These are phyloP conservation scores for Globisporangium parvum DNA, from an alignment of 352 stramenopile species.

Conservation along the genomic window DNA sequence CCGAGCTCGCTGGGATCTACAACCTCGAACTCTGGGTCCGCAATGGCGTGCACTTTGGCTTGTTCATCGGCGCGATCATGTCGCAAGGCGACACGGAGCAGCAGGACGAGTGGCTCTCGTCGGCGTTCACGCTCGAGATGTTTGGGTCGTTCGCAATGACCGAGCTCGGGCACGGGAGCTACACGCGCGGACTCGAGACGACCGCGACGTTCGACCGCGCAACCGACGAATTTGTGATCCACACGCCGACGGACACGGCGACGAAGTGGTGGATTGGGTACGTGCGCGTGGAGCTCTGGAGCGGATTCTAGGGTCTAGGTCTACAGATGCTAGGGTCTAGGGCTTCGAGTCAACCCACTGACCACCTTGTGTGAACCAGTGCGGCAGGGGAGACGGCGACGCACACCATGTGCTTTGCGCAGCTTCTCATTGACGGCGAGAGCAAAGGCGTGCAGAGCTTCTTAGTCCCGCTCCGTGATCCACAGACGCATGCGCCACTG, in stretches of 20 bases:
- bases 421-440: conserved; percentile 74
- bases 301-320: too few species aligned
- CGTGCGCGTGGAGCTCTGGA: neutral
- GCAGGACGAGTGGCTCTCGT: conserved; percentile 72
- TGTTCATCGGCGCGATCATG: conserved; percentile 76
- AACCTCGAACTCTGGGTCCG: conserved; percentile 61
- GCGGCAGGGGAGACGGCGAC: conserved; percentile 91
- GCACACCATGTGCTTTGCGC: conserved; percentile 93
- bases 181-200: conserved; percentile 89
- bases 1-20: conserved; percentile 59
- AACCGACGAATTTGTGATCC: conserved; percentile 90
- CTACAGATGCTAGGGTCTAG: neutral
- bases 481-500: conserved; percentile 53
- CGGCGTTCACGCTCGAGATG: conserved; percentile 69
- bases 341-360: neutral
- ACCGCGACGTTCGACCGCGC: conserved; percentile 91
- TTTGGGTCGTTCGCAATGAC: conserved; percentile 88
- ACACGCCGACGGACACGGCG: conserved; percentile 93
- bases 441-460: conserved; percentile 95
- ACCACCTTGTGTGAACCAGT: conserved; percentile 5
- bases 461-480: conserved; percentile 91
- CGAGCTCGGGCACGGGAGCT: conserved; percentile 89
- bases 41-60: conserved; percentile 78
- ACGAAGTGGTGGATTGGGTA: conserved; percentile 96
- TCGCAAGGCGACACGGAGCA: conserved; percentile 74